Percentiles rank a stretch among this genome's conserved stretches.
Conservation (phyloP, 805 yeast species). For the Wickerhamomyces alni region DNA sequence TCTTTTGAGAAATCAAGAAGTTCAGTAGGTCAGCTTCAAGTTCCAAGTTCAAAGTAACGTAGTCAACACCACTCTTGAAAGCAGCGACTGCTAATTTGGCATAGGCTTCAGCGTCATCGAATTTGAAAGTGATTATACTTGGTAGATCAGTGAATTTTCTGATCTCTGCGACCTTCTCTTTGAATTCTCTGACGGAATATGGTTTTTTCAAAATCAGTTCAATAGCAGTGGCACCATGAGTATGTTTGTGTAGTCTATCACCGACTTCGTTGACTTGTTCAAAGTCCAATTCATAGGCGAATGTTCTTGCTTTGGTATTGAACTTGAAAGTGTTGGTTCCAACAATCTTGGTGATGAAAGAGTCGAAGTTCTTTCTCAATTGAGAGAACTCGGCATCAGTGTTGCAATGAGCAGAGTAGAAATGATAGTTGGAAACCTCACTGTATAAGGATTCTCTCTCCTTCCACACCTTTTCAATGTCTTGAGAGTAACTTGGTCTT, state of each 20-base stretch:
- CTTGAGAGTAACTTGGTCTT: conserved; percentile 83
- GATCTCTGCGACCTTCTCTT: conserved; percentile 64
- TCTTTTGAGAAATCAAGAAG: conserved; percentile 44
- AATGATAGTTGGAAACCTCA: conserved; percentile 72
- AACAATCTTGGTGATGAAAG: conserved; percentile 53
- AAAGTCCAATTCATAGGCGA: conserved; percentile 67
- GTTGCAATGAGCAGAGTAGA: conserved; percentile 70
- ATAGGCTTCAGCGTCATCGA: conserved; percentile 43
- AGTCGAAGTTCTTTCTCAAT: conserved; percentile 53
- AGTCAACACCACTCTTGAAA: conserved; percentile 72
- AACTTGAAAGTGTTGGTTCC: conserved; percentile 37
- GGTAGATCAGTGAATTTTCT: conserved; percentile 66
- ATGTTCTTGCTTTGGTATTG: conserved; percentile 40
- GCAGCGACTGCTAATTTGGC: conserved; percentile 53
- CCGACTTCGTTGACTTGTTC: conserved; percentile 59
- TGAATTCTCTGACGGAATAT: conserved; percentile 49
- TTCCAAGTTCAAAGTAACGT: conserved; percentile 72
- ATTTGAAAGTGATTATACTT: conserved; percentile 74
- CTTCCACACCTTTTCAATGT: conserved; percentile 75
- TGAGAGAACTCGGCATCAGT: conserved; percentile 45
- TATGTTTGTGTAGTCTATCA: conserved; percentile 37
- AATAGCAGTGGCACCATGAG: conserved; percentile 73
- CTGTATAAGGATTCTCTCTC: conserved; percentile 76
- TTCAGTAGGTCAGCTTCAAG: conserved; percentile 52
- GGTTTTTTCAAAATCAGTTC: conserved; percentile 65